Conservation (phyloP, 257 asterid species). For the Penstemon davidsonii region DNA sequence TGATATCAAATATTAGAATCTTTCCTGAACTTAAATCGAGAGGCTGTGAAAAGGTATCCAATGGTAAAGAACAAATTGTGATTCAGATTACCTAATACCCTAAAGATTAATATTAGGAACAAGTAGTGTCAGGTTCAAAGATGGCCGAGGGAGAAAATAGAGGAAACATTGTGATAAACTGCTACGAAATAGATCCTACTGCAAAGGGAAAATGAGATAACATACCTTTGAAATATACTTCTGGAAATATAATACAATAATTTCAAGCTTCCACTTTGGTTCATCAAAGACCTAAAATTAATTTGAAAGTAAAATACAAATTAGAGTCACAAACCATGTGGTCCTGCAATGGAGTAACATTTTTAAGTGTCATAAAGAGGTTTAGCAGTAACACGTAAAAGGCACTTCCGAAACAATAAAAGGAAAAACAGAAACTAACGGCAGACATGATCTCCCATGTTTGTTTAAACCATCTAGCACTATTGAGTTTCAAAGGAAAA, state of each 20-base stretch:
- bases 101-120: neutral
- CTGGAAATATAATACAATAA: conserved; percentile 67
- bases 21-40: neutral
- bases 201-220: conserved; percentile 18
- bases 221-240: conserved; percentile 79
- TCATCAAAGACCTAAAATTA: conserved; percentile 67
- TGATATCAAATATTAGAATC: neutral
- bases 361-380: neutral
- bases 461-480: conserved; percentile 3
- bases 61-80: neutral
- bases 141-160: conserved; percentile 13
- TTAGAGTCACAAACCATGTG: conserved; percentile 13
- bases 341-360: neutral
- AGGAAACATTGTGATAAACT: conserved; percentile 8
- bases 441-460: conserved; percentile 17
- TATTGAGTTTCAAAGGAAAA: neutral
- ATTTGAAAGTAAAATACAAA: conserved; percentile 20
- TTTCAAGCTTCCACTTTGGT: conserved; percentile 63
- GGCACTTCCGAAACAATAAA: neutral
- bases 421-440: neutral
- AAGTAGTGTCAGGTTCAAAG: conserved; percentile 13
- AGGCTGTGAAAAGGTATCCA: conserved; percentile 1
- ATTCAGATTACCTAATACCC: neutral
- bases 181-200: conserved; percentile 9
- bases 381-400: neutral